These are phyloP conservation scores for Nematodospora anomalae DNA, from an alignment of 1,139 yeast genomes.

Conservation along the genomic window DNA sequence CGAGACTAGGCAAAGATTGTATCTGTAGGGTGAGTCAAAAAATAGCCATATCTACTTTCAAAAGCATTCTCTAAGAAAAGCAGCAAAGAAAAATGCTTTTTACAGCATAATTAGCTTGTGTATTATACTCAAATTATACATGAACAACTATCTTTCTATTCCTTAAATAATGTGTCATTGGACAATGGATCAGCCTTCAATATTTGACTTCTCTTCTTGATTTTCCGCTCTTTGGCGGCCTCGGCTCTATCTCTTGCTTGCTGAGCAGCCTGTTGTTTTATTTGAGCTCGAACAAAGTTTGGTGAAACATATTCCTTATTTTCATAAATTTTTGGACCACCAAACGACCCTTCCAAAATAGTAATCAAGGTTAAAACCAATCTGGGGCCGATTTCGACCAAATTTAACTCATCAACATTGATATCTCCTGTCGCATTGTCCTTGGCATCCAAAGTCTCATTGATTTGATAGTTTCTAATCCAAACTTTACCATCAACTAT, in stretches of 20 bases:
- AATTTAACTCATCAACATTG: slow-evolving; percentile 55
- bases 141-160: background rate
- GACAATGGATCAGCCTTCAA: slow-evolving; percentile 82
- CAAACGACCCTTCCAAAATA: slow-evolving; percentile 93
- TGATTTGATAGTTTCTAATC: slow-evolving; percentile 93
- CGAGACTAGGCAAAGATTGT: too few species aligned
- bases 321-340: slow-evolving; percentile 97
- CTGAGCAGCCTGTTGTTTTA: slow-evolving; percentile 75
- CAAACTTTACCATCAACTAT: slow-evolving; percentile 93
- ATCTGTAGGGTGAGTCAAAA: too few species aligned
- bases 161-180: slow-evolving; percentile 71
- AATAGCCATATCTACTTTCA: too few species aligned
- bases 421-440: slow-evolving; percentile 34
- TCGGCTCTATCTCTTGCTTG: slow-evolving; percentile 79
- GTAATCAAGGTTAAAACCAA: slow-evolving; percentile 91
- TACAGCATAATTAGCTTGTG: too few species aligned
- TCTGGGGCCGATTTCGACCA: slow-evolving; percentile 97
- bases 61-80: too few species aligned
- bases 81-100: too few species aligned
- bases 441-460: slow-evolving; percentile 62
- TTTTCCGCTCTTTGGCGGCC: slow-evolving; percentile 73
- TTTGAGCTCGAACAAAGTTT: slow-evolving; percentile 89
- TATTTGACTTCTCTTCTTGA: slow-evolving; percentile 73
- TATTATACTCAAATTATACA: too few species aligned
- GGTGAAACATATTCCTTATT: slow-evolving; percentile 97